Evolutionary conservation across 768 basidiomycete genomes (phyloP).

Genomic region (Crepidotus variabilis): DNA sequence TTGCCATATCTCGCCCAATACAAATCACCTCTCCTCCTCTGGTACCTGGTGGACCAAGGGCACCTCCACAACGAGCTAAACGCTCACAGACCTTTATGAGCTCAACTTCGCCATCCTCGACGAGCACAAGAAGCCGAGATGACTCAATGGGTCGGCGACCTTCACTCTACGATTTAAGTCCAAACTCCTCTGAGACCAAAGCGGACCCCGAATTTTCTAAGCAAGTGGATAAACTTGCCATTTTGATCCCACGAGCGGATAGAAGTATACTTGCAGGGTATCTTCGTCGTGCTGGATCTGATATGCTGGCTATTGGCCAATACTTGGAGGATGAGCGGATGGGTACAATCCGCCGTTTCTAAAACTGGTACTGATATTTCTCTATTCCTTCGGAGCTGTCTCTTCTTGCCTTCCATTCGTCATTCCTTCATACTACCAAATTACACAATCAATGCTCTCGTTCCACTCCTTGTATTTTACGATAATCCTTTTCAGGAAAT

Average conservation of each 20-base stretch:
- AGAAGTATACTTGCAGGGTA: conserved; percentile 65
- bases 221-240: conserved; percentile 69
- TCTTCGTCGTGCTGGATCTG: conserved; percentile 69
- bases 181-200: conserved; percentile 29
- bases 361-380: neutral
- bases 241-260: conserved; percentile 72
- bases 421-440: conserved; percentile 5
- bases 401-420: neutral
- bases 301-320: conserved; percentile 82
- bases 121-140: conserved; percentile 24
- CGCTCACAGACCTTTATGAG: conserved; percentile 67
- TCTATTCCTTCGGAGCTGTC: neutral
- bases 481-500: neutral
- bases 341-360: conserved; percentile 43
- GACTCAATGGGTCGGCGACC: conserved; percentile 32
- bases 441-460: conserved; percentile 6
- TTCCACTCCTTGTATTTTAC: conserved; percentile 4
- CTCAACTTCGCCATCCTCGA: conserved; percentile 24
- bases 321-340: conserved; percentile 84
- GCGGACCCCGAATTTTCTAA: conserved; percentile 53
- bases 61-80: conserved; percentile 55
- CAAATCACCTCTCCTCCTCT: conserved; percentile 40
- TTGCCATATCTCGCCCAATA: conserved; percentile 25
- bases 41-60: conserved; percentile 74
- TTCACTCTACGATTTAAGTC: conserved; percentile 31